phyloP scores from a whole-genome alignment of 169 alveolate genomes.

The Theileria luwenshuni region DNA sequence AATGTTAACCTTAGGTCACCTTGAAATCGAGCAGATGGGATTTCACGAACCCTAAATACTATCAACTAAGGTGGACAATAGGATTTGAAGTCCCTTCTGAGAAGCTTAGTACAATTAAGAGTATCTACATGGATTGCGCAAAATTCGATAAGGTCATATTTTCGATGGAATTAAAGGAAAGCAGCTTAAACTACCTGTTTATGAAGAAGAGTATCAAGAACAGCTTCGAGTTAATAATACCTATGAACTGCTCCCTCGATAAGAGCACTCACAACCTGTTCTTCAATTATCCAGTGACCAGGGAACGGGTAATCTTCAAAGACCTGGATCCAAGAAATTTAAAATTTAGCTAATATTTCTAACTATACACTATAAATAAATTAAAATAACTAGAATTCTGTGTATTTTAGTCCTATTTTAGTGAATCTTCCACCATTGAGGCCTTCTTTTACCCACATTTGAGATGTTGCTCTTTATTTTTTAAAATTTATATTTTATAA shows the following conservation, averaged over 20 bases:
- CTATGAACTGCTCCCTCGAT: conserved; percentile 59
- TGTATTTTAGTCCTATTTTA: background rate
- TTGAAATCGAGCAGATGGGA: conserved; percentile 19
- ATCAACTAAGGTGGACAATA: conserved; percentile 44
- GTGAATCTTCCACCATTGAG: too few relatives aligned
- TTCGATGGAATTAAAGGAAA: conserved; percentile 58
- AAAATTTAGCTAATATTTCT: background rate
- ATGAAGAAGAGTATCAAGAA: conserved; percentile 42
- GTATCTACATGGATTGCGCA: conserved; percentile 71
- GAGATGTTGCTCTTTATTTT: background rate
- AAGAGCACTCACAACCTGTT: conserved; percentile 40
- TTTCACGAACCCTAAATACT: conserved; percentile 13
- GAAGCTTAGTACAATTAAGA: conserved; percentile 38
- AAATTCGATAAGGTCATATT: conserved; percentile 51
- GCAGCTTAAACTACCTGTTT: conserved; percentile 38
- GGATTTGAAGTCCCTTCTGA: conserved; percentile 49
- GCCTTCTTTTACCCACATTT: background rate
- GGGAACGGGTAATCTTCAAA: background rate
- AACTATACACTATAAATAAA: background rate
- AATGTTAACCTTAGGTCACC: conserved; percentile 4
- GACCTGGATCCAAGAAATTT: background rate
- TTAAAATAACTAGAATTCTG: too few relatives aligned
- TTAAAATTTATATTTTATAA: background rate
- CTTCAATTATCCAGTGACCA: background rate
- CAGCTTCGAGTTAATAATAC: conserved; percentile 64